Base-by-base conservation (phyloP, 179 eudicot species). In the Beta corolliflora region DNA sequence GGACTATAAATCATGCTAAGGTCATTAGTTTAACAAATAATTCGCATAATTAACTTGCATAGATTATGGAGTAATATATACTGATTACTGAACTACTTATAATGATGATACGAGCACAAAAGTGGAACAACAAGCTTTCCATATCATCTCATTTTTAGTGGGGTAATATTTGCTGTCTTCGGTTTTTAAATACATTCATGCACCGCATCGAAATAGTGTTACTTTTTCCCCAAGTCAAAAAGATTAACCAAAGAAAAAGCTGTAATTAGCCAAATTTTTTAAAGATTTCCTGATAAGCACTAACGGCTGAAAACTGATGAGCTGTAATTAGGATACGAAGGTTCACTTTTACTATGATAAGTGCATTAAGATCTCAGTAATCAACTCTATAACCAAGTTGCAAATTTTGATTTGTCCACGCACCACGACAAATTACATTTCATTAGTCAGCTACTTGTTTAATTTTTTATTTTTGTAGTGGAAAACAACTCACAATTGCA, bases 221-320 rank as follows among this genome's bases (percentile, higher is more conserved):
- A 12, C 5, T 48, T 71, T 44, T 50, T 5, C 29, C 15, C 6
- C 3, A 54, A 73, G 63, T 73, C 77, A 73, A 73, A 68, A 73
- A 55, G 77, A 6, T 54, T 6, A 73, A 31, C 21, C 21, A 54
- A 53, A n/a, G 8, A 48, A 73, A 73, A 73, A 73, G 21, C 48
- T 53, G 29, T 29, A 73, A 54, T 29, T 73, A 73, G 23, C 63
- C 77, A 25, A 73, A 29, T 19, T 54, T 15, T 14, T 14, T 11
- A 14, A n/a, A 73, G 19, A 73, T 73, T 73, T 73, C 77, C 77
- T 73, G 77, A 73, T 73, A 73, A 73, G 77, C 64, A 73, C 46
- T 73, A 54, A 15, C 46, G 63, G 77, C 7, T 54, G 48, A 73
- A 53, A 73, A 21, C 25, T 16, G 21, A 14, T n/a, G n/a, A n/a